Conservation (phyloP, 2,329 filamentous ascomycete species). For the Piedraia hortae region DNA sequence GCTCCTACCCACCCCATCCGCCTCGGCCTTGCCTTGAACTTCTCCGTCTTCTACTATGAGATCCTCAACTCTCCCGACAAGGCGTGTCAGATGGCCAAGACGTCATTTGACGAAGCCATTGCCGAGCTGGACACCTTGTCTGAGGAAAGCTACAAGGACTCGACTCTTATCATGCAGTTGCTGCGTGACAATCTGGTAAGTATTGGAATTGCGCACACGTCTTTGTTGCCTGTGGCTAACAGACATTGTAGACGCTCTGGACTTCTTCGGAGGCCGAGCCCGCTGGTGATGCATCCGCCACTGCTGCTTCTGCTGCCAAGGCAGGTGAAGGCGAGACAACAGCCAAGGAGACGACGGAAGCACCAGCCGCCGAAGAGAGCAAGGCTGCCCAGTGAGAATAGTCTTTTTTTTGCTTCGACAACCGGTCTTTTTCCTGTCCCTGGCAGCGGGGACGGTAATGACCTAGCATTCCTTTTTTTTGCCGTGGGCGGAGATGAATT, state of each 20-base stretch:
- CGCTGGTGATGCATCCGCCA: slow-evolving; percentile 16
- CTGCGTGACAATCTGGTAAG: slow-evolving; percentile 79
- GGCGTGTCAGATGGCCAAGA: slow-evolving; percentile 92
- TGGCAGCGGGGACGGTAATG: too few species aligned
- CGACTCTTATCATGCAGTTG: slow-evolving; percentile 94
- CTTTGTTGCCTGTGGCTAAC: background rate
- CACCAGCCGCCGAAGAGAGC: slow-evolving; percentile 25
- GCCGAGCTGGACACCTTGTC: slow-evolving; percentile 86
- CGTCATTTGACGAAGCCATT: slow-evolving; percentile 90
- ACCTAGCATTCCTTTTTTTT: too few species aligned
- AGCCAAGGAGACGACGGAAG: slow-evolving; percentile 27
- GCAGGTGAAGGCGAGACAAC: slow-evolving; percentile 23
- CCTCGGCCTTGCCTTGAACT: slow-evolving; percentile 76
- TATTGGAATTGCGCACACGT: background rate
- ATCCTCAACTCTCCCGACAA: slow-evolving; percentile 96
- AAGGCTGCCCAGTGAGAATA: slow-evolving; percentile 17
- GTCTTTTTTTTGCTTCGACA: too few species aligned
- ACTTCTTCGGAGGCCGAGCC: slow-evolving; percentile 94
- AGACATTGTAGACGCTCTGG: slow-evolving; percentile 57
- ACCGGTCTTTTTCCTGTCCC: too few species aligned
- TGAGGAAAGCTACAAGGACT: slow-evolving; percentile 99
- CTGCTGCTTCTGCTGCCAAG: slow-evolving; percentile 10
- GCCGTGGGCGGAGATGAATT: too few species aligned
- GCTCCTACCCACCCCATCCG: slow-evolving; percentile 82
- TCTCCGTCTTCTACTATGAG: slow-evolving; percentile 99